Evolutionary conservation across 306 rosid species (phyloP), one percentile per base, ranked within the genome.

Genomic region (Vigna reflexopilosa): DNA sequence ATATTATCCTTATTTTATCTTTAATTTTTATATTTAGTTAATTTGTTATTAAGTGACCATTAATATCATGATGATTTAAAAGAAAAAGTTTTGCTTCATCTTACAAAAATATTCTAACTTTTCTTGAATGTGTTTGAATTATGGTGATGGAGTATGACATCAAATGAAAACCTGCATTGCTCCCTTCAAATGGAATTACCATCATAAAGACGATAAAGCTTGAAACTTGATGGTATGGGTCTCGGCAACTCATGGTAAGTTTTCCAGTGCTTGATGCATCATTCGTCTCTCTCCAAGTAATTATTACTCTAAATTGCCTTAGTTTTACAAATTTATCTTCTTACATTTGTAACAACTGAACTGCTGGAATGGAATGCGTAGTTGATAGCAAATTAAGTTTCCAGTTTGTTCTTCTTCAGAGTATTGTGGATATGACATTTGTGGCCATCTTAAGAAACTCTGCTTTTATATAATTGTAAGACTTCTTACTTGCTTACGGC

Each of bases 141-240:
- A 20, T 20, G 22, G 22, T 20, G 22, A 80, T 84, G 56, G 88
- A 24, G 2, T 24, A 24, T 2, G 26, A 2, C 26, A 24, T 24
- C 26, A 24, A 89, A 36, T 92, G 88, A 89, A 85, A 77, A 61
- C 50, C 82, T 73, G 91, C 97, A 24, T 59, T 90, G 59, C 77
- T 88, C 74, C 93, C 26, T 89, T 89, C 85, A 78, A 87, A 56
- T 92, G 91, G 91, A 52, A 64, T 71, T 24, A 3, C 72, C 42
- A 9, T 40, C 10, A 32, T 54, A 72, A 63, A 59, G 97, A 92
- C 81, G 97, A 86, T 67, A 81, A 87, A 74, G 85, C 77, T 79
- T 87, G 86, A 78, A 81, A 87, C 82, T 81, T 91, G 90, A 89
- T 95, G 85, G 77, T 92, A 10, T 92, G 96, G 97, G 86, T 94